Conservation (phyloP, 1,284 basidiomycete species). For the Tilletia caries region DNA sequence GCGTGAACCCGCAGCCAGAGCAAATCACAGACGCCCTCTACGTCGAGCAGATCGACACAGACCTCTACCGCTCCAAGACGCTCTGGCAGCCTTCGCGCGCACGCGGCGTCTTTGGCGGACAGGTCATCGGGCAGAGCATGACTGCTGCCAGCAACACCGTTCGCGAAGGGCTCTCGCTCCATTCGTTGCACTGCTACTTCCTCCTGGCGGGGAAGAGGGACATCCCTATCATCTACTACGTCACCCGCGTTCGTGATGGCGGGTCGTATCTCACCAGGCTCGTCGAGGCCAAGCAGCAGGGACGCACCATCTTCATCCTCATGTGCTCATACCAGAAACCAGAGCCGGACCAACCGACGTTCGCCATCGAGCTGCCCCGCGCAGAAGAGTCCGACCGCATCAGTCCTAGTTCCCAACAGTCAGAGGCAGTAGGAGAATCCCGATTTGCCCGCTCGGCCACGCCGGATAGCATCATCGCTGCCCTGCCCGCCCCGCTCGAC, state of each 20-base stretch:
- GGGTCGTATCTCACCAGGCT: conserved; percentile 46
- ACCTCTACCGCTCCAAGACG: conserved; percentile 33
- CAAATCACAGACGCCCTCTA: conserved; percentile 37
- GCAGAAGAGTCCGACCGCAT: conserved; percentile 1
- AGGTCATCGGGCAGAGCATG: conserved; percentile 46
- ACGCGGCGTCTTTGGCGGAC: conserved; percentile 50
- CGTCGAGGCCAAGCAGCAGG: conserved; percentile 45
- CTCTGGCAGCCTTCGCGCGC: conserved; percentile 46
- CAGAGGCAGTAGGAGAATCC: too few species aligned
- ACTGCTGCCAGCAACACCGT: conserved; percentile 42
- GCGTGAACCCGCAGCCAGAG: conserved; percentile 13
- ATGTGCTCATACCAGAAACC: conserved; percentile 47
- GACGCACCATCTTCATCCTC: conserved; percentile 40
- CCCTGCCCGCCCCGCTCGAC: conserved; percentile 28
- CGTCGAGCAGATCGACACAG: conserved; percentile 40
- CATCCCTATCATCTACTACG: conserved; percentile 44
- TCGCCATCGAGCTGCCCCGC: conserved; percentile 38
- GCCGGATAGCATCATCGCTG: conserved; percentile 17
- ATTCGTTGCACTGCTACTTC: conserved; percentile 48
- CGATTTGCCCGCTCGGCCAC: conserved; percentile 5
- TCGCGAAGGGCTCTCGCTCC: conserved; percentile 31
- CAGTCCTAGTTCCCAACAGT: too few species aligned
- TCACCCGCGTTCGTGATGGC: conserved; percentile 44
- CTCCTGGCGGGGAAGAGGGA: conserved; percentile 38
- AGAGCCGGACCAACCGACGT: conserved; percentile 41